A percentile compares a stretch with the other conserved stretches of the same genome.
Evolutionary conservation across 2,329 filamentous ascomycete species (phyloP).

Genomic region (Fusarium verrucosum): DNA sequence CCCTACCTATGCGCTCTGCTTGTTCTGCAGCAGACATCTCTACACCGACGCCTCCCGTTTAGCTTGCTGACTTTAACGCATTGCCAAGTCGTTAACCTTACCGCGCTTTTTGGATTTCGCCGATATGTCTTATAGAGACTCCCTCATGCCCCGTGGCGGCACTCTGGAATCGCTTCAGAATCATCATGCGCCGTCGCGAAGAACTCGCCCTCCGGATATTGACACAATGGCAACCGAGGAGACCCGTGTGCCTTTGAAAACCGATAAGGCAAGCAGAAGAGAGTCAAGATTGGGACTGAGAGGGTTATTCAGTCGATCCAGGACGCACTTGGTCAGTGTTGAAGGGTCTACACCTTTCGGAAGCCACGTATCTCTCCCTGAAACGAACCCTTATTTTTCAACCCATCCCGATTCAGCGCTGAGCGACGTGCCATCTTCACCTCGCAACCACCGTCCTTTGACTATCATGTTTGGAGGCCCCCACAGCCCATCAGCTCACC

Average conservation of each 20-base stretch:
- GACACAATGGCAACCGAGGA: slow-evolving; percentile 43
- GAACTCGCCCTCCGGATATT: slow-evolving; percentile 42
- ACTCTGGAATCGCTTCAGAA: slow-evolving; percentile 41
- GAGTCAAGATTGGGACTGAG: slow-evolving; percentile 63
- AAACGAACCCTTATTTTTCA: slow-evolving; percentile 57
- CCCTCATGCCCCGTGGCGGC: slow-evolving; percentile 35
- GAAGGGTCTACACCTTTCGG: slow-evolving; percentile 48
- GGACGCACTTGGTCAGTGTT: slow-evolving; percentile 47
- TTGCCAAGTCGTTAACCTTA: background rate
- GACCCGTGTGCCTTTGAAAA: slow-evolving; percentile 55
- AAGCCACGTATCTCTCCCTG: slow-evolving; percentile 58
- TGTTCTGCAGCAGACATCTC: slow-evolving; percentile 17
- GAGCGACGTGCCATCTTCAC: slow-evolving; percentile 47
- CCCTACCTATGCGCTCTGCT: slow-evolving; percentile 27
- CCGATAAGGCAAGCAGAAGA: slow-evolving; percentile 55
- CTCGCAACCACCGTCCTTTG: slow-evolving; percentile 39
- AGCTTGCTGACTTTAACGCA: slow-evolving; percentile 18
- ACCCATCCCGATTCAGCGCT: slow-evolving; percentile 50
- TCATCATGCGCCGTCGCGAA: slow-evolving; percentile 35
- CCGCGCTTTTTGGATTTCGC: background rate
- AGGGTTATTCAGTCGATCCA: slow-evolving; percentile 61
- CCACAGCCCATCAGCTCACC: slow-evolving; percentile 18
- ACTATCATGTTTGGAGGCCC: slow-evolving; percentile 41
- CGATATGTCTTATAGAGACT: slow-evolving; percentile 43
- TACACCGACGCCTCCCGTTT: slow-evolving; percentile 21